Evolutionary conservation across 2,329 filamentous ascomycete genomes (phyloP).

Genomic region (Penicillium sp.): DNA sequence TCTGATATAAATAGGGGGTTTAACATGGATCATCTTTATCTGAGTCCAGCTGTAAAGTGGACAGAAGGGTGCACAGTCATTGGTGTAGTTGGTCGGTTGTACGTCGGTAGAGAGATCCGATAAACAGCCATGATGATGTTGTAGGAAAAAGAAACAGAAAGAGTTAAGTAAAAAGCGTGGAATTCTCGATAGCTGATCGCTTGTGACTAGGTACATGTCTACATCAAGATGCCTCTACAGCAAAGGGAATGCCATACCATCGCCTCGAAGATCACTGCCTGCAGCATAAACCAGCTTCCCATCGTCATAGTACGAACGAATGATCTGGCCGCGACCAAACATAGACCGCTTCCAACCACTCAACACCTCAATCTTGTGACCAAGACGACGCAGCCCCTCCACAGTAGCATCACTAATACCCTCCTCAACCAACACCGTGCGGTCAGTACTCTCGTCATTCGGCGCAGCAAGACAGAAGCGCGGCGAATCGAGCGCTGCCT

Average conservation of each 20-base stretch:
- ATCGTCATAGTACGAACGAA: conserved; percentile 65
- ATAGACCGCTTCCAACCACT: conserved; percentile 20
- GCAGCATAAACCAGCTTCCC: conserved; percentile 75
- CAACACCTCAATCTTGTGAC: conserved; percentile 23
- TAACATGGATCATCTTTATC: background rate
- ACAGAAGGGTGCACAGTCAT: background rate
- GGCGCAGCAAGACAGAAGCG: conserved; percentile 81
- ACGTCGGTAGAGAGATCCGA: background rate
- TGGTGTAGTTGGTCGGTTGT: background rate
- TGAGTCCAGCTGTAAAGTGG: background rate
- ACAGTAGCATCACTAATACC: conserved; percentile 20
- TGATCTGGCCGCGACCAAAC: conserved; percentile 26
- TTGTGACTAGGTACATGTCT: background rate
- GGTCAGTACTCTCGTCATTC: conserved; percentile 50
- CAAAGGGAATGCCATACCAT: conserved; percentile 67
- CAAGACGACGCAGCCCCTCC: conserved; percentile 20
- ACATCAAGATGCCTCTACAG: conserved; percentile 2
- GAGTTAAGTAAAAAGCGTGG: background rate
- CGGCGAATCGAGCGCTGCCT: conserved; percentile 86
- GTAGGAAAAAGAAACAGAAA: background rate
- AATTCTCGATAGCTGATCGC: background rate
- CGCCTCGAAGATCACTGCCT: conserved; percentile 82
- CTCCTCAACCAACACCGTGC: conserved; percentile 24
- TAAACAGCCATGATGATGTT: background rate
- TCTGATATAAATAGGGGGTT: too few relatives aligned